Evolutionary conservation across 2,329 filamentous ascomycete species (phyloP).

Genomic region (Botryotinia convoluta): DNA sequence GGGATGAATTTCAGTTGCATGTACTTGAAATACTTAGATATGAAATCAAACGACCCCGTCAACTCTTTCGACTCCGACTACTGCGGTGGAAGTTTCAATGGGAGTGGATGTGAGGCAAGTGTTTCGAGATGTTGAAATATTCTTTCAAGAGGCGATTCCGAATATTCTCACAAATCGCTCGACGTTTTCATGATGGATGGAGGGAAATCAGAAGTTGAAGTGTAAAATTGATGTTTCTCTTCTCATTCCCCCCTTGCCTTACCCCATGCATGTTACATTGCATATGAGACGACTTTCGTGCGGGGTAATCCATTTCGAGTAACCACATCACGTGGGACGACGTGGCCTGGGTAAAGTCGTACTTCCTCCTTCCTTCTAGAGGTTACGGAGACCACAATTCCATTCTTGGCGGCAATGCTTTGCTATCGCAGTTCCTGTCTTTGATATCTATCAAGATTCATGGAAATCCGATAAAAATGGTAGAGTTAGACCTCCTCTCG

Average conservation of each 20-base stretch:
- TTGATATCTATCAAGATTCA: no score
- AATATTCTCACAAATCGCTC: not conserved
- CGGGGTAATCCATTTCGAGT: constrained; percentile 16
- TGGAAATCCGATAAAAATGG: not conserved
- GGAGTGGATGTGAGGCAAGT: not conserved
- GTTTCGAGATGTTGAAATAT: not conserved
- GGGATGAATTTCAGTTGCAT: not conserved
- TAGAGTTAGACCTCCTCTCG: no score
- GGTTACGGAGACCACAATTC: not conserved
- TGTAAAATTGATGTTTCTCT: not conserved
- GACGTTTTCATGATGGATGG: not conserved
- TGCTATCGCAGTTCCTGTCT: not conserved
- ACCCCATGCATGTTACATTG: not conserved
- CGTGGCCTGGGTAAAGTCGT: not conserved
- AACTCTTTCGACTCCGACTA: not conserved
- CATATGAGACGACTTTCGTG: constrained; percentile 14
- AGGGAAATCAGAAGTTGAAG: not conserved
- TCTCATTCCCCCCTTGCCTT: not conserved
- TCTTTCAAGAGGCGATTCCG: not conserved
- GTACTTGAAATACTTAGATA: not conserved
- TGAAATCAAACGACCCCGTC: not conserved
- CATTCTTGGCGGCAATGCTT: not conserved
- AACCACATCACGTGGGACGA: constrained; percentile 8
- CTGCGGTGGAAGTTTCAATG: not conserved
- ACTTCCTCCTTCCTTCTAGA: not conserved